phyloP scores from a whole-genome alignment of 2,329 filamentous ascomycete genomes.

The Shiraia sp. region DNA sequence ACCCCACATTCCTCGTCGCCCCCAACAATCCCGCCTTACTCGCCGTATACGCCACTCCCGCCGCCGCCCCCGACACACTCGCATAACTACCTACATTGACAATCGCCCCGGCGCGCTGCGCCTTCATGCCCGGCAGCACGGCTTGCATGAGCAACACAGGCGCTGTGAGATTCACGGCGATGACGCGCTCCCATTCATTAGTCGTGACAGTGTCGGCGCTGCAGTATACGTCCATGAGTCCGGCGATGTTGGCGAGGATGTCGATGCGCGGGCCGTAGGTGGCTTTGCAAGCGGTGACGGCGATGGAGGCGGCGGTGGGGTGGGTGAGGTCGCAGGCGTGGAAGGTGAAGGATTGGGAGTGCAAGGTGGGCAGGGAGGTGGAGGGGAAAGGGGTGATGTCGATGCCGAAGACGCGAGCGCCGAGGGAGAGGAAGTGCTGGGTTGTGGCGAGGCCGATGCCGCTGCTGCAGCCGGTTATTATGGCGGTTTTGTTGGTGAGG shows the following conservation, averaged over 20 bases:
- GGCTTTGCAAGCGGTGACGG: constrained; percentile 17
- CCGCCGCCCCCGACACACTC: constrained; percentile 43
- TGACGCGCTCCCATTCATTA: constrained; percentile 46
- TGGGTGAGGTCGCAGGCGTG: constrained; percentile 21
- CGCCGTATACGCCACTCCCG: constrained; percentile 52
- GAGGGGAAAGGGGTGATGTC: constrained; percentile 56
- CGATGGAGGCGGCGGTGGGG: constrained; percentile 14
- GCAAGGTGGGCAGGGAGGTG: no score
- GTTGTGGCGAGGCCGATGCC: constrained; percentile 64
- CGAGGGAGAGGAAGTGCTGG: constrained; percentile 55
- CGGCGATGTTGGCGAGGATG: constrained; percentile 51
- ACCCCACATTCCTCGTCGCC: constrained; percentile 54
- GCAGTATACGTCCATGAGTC: constrained; percentile 48
- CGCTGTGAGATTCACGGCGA: constrained; percentile 50
- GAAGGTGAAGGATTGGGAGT: constrained; percentile 24
- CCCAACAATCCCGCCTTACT: constrained; percentile 52
- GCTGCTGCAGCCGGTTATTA: constrained; percentile 61
- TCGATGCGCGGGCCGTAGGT: constrained; percentile 34
- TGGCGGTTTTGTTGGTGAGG: no score
- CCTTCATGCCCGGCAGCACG: constrained; percentile 49
- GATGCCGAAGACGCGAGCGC: constrained; percentile 59
- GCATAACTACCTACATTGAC: constrained; percentile 45
- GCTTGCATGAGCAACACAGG: constrained; percentile 52
- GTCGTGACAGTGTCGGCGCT: constrained; percentile 46
- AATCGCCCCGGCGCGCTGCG: constrained; percentile 45